Evolutionary conservation across 23 red algal species (phyloP).

Genomic region (Cyanidiococcus yangmingshanensis): DNA sequence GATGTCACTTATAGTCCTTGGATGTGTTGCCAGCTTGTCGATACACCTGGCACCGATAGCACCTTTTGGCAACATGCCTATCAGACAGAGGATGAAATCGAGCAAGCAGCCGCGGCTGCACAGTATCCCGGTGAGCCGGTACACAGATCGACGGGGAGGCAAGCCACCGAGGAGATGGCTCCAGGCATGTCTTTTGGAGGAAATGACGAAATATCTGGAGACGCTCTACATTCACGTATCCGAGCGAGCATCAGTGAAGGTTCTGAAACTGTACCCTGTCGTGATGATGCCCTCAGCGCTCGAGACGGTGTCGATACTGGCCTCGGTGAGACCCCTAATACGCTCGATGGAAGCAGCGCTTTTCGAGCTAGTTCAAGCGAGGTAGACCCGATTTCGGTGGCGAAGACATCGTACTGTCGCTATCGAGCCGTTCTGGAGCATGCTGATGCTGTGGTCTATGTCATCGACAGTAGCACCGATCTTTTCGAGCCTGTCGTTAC

Average conservation of each 20-base stretch:
- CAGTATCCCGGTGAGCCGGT: no score
- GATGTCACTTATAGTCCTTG: conserved; percentile 26
- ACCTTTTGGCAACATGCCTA: neutral
- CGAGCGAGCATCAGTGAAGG: neutral
- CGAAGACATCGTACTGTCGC: neutral
- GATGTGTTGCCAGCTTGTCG: conserved; percentile 25
- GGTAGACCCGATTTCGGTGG: neutral
- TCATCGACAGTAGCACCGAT: conserved; percentile 21
- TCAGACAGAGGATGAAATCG: neutral
- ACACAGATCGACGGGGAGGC: no score
- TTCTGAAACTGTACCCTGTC: neutral
- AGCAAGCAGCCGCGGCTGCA: neutral
- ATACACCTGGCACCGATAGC: conserved; percentile 15
- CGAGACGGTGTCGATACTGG: neutral
- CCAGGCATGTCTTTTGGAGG: neutral
- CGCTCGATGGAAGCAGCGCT: neutral
- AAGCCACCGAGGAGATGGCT: neutral
- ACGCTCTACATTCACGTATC: no score
- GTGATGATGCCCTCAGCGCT: neutral
- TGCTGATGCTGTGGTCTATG: neutral
- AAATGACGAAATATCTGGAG: neutral
- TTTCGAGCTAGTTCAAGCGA: neutral
- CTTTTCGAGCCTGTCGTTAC: no score
- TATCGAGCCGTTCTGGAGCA: neutral
- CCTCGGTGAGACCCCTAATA: neutral